phyloP scores from a whole-genome alignment of 2,329 filamentous ascomycete genomes.

The Aspergillus intermedius region DNA sequence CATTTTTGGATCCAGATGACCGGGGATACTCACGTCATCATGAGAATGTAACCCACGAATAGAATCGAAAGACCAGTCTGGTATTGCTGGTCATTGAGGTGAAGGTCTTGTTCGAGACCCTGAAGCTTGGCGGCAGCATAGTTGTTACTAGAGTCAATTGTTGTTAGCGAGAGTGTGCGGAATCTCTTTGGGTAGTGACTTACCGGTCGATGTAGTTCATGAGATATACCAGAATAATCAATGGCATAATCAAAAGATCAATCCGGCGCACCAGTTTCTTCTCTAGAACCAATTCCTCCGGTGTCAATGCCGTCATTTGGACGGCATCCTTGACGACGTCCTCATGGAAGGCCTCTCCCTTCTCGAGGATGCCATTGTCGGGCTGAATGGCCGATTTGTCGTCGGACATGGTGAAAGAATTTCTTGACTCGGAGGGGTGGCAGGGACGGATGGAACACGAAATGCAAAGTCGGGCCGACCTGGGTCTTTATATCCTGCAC shows the following conservation, averaged over 20 bases:
- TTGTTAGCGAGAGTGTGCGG: neutral
- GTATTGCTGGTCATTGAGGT: constrained; percentile 23
- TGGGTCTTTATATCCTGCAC: too few relatives aligned
- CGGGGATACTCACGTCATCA: constrained; percentile 3
- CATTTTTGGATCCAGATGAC: neutral
- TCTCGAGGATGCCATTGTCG: constrained; percentile 12
- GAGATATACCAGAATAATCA: constrained; percentile 37
- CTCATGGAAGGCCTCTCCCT: constrained; percentile 13
- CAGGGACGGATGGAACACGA: too few relatives aligned
- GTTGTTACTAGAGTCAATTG: constrained; percentile 26
- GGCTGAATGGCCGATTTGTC: neutral
- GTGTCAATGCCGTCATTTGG: neutral
- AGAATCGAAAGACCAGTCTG: constrained; percentile 30
- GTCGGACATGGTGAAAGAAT: constrained; percentile 3
- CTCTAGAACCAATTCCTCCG: constrained; percentile 30
- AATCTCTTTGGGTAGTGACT: neutral
- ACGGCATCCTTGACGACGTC: constrained; percentile 29
- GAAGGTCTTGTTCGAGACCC: constrained; percentile 28
- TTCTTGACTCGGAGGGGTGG: too few relatives aligned
- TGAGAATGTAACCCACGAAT: constrained; percentile 31
- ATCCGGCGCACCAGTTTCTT: constrained; percentile 33
- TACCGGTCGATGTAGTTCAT: constrained; percentile 43
- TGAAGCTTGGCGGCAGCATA: constrained; percentile 31
- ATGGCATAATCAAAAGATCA: constrained; percentile 34
- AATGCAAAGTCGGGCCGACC: too few relatives aligned